Base-by-base conservation (phyloP, 768 basidiomycete species). In the Rhodotorula toruloides region DNA sequence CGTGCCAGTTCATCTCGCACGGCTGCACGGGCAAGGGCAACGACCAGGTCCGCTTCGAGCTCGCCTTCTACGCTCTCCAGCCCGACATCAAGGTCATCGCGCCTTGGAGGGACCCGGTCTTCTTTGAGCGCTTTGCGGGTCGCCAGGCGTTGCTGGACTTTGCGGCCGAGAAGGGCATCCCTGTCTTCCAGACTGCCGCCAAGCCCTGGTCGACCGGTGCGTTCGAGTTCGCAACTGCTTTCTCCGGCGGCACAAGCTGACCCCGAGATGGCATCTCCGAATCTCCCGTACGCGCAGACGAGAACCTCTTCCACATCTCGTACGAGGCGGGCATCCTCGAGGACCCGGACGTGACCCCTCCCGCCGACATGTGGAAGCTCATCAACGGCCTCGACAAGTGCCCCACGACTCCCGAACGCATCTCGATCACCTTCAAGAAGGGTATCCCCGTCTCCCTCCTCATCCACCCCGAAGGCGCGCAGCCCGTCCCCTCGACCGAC, bases 1-100 rank as follows among this genome's bases (percentile, higher is more conserved):
- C 87, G 55, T 99, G 96, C 90, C 90, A 97, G 78, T 99, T 84
- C 76, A 94, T 98, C 68, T 86, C 94, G 32, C 96, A 98, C 79
- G 96, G 96, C 32, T 99, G 96, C 83, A 99, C 96, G 56, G 96
- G 96, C 58, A 99, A 99, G 82, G 96, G 96, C 58, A 99, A 99
- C 78, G 96, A 99, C 79, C 96, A 99, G 80, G 96, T 99, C 74
- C 90, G 96, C 67, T 99, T 98, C 78, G 96, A 99, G 77, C 86
- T 98, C 61, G 92, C 96, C 1, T 99, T 99, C 82, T 99, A 98
- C 79, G 96, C 91, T 61, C 84, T 99, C 70, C 92, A 96, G 78
- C 93, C 96, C 49, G 89, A 92, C 74, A 97, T 99, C 85, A 97
- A 97, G 80, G 93, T 98, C 75, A 86, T 99, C 76, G 93, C 96